Base-by-base conservation (phyloP, 495 filamentous ascomycete species). In the Chaetomium tenue region DNA sequence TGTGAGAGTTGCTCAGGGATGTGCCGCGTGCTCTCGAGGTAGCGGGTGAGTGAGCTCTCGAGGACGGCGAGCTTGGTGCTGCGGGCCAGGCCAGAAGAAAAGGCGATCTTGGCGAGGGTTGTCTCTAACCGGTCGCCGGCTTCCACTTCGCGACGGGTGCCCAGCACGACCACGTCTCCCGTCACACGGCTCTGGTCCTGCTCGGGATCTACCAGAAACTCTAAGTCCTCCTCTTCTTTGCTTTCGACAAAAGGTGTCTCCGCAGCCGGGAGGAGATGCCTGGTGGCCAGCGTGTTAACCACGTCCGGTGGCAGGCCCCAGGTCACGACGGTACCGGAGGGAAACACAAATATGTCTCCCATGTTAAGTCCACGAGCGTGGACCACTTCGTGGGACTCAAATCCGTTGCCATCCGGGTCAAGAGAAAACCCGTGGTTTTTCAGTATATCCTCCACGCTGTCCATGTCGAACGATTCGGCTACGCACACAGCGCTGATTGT, bases 51-150 rank as follows among this genome's bases (percentile, higher is more conserved):
- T n/a, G 90, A 83, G 50, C 84, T 88, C 71, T 98, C 94, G 13
- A 98, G 83, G 5, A 96, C 91, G n/a, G 91, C 93, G 13, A 98
- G 81, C 73, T 97, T 98, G n/a, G 94, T 97, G 58, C 88, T 92
- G 52, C 94, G 83, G 28, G 94, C 93, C n/a, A 98, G 81, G 5
- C 94, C 94, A 0, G 92, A 97, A 3, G 92, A 96, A 73, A 98
- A 98, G 18, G 94, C 94, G 56, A 98, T 91, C 71, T 98, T 97
- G 30, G 92, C 91, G 33, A 97, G 82, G 1, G 92, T 88, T 1
- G 90, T 91, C 71, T 94, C 89, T 37, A 90, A 79, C 20, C 69
- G 62, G 67, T 75, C 73, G 52, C 73, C 76, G 39, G 68, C 69
- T 15, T 69, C 44, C 9, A 67, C 69, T 85, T 92, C 52, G 12